Evolutionary conservation across 2,329 filamentous ascomycete species (phyloP), one percentile per base, ranked within the genome.

Genomic region (Cordyceps militaris): DNA sequence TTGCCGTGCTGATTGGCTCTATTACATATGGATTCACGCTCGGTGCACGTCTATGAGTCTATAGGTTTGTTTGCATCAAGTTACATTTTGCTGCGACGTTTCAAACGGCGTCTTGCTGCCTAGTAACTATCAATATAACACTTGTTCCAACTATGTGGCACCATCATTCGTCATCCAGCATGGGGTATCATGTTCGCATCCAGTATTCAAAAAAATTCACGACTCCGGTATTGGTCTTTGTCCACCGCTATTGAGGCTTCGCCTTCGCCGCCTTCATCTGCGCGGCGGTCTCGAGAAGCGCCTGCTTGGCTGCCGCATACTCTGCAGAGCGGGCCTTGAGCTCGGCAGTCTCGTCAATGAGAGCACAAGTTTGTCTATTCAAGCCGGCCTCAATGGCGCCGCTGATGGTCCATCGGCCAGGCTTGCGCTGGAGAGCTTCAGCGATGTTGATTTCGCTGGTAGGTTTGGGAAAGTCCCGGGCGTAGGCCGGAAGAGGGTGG

Each of bases 21-120:
- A 67, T 95, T 3, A 85, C 79, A 65, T 97, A 97, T 74, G 93
- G 91, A 1, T 80, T 89, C 63, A 81, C 87, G 9, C 75, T 99
- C 47, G 85, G 85, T 13, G 79, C 82, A 61, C 81, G 53, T 23
- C 24, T 56, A 16, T 56, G 19, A 56, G 44, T 23, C 21, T 47
- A 23, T 48, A 6, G 1, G 0, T 40, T 38, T n/a, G n/a, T n/a
- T 51, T 51, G 14, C 26, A 19, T 43, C 23, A 19, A 34, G 8
- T 43, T 43, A 11, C n/a, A 48, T 23, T 38, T 51, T n/a, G 10
- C 26, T n/a, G n/a, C 28, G 14, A 13, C 40, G 14, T 26, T 2
- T 19, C 21, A 36, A 24, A 46, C 5, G 9, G 14, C 14, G 19
- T 14, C 5, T 19, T 19, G 21, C 21, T 24, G 21, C 10, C 30